Base-by-base conservation (phyloP, 192 early-diverging fungal genomes). In the Gaertneriomyces semiglobifer region DNA sequence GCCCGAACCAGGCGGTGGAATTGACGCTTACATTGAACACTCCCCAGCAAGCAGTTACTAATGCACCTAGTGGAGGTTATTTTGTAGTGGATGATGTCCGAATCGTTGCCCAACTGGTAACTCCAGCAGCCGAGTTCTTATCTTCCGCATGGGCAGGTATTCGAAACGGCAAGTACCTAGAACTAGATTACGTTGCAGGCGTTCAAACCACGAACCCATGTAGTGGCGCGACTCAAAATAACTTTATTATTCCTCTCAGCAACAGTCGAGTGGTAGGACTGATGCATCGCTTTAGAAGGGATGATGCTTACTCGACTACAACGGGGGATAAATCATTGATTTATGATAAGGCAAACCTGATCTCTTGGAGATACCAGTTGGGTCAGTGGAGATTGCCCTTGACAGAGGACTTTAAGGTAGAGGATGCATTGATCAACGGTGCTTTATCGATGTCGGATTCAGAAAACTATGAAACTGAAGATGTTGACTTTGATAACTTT, bases 401-500 rank as follows among this genome's bases (percentile, higher is more conserved):
- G 11, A 56, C 55, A 0, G 55, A 56, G 11, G 55, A 56, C 0
- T 56, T 56, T 33, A 33, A 56, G 16, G 55, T 56, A 1, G 14
- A 14, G 2, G 55, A 56, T 3, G 1, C 16, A 2, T 1, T 56
- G 0, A 56, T 56, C 16, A 50, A 18, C 55, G 55, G 2, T 56
- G 55, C 55, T 0, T 4, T 56, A 0, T 56, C 2, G 11, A 56
- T 56, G 55, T 18, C n/a, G 1, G 55, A 56, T 2, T 50, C 48
- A 2, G 48, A 50, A 3, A 50, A 50, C 2, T 60, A 60, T 44
- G 11, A 60, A 25, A n/a, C 9, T 2, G 59, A 60, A 4, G 59
- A 60, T 20, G 38, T 60, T 44, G 59, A 60, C 5, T 43, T 60
- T 11, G 59, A 11, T 0, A 60, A 60, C 7, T 60, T 60, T 38